These are phyloP conservation scores for Talaromyces rugulosus DNA, from an alignment of 2,329 filamentous ascomycete genomes.

Conservation along the genomic window DNA sequence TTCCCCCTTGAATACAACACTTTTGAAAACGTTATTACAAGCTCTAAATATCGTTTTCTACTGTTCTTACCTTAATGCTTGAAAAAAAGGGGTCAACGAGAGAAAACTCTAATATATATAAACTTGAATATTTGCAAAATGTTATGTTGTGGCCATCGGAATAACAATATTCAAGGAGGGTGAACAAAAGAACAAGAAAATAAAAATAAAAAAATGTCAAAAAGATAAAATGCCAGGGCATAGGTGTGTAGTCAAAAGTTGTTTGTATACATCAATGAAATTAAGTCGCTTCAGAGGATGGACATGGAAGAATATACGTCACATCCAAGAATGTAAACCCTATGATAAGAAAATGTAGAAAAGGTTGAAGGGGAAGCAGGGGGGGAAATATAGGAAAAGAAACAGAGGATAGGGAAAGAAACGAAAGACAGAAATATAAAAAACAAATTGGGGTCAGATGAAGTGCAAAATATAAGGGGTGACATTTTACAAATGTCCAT, in stretches of 20 bases:
- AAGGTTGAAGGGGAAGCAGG: slow-evolving; percentile 13
- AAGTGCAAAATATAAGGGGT: slow-evolving; percentile 5
- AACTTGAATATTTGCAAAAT: background rate
- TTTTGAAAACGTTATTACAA: no score
- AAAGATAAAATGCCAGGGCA: background rate
- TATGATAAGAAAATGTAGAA: slow-evolving; percentile 13
- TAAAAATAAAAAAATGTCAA: background rate
- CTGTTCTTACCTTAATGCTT: background rate
- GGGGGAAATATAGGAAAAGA: slow-evolving; percentile 12
- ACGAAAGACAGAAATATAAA: slow-evolving; percentile 15
- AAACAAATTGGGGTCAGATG: background rate
- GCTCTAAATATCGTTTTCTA: background rate
- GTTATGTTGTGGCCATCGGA: background rate
- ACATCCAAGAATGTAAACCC: background rate
- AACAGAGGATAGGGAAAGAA: slow-evolving; percentile 12
- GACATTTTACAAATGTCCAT: slow-evolving; percentile 4
- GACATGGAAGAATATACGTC: background rate
- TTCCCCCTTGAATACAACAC: no score
- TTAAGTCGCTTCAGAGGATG: background rate
- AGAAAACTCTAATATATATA: background rate
- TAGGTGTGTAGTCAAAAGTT: background rate
- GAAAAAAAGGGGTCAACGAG: no score
- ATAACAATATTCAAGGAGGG: background rate
- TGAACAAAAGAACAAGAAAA: background rate
- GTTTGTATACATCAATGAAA: background rate